Conservation (phyloP, 2,329 filamentous ascomycete genomes). For the Rhynchosporium graminicola region DNA sequence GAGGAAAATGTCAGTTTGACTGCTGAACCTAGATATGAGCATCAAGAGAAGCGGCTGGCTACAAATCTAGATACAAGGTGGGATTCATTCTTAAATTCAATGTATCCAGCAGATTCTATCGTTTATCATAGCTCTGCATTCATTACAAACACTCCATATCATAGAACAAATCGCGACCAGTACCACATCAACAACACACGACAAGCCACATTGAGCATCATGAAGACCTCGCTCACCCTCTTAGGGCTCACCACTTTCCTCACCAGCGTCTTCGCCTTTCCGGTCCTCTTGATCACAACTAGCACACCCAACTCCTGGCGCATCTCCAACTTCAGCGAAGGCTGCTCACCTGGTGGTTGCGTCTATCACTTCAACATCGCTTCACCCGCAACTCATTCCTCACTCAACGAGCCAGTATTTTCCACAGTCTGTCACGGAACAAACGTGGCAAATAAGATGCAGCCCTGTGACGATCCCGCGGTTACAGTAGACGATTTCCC, state of each 20-base stretch:
- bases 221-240: neutral
- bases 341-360: constrained; percentile 8
- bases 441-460: neutral
- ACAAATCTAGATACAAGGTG: too few relatives aligned
- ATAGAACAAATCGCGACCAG: too few relatives aligned
- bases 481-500: neutral
- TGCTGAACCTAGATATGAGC: too few relatives aligned
- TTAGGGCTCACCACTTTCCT: neutral
- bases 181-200: too few relatives aligned
- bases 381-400: neutral
- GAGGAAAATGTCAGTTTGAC: too few relatives aligned
- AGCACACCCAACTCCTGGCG: neutral
- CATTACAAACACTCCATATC: too few relatives aligned
- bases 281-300: neutral
- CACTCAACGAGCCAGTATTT: constrained; percentile 8
- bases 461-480: neutral
- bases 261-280: neutral
- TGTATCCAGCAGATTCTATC: too few relatives aligned
- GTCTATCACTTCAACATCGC: constrained; percentile 2
- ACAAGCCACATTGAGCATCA: neutral
- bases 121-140: too few relatives aligned
- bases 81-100: too few relatives aligned
- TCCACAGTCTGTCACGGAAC: neutral
- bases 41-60: too few relatives aligned
- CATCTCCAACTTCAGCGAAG: constrained; percentile 6